Evolutionary conservation across 2,329 filamentous ascomycete genomes (phyloP).

Genomic region (Teratosphaeria zuluensis): DNA sequence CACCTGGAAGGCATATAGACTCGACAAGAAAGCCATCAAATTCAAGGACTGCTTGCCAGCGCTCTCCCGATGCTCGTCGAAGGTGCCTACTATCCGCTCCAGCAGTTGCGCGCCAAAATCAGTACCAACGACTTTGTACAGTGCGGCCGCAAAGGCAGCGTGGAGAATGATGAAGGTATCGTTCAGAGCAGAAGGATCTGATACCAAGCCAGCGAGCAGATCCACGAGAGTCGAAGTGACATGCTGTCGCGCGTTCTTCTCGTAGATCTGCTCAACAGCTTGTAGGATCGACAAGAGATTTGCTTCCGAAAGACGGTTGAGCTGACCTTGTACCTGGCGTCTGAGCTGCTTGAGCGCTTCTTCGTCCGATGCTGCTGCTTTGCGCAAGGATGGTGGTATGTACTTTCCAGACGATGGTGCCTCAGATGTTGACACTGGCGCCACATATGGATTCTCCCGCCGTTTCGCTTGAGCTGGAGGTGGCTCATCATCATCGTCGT

Average conservation of each 20-base stretch:
- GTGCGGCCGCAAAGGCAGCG: constrained; percentile 76
- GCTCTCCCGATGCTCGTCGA: constrained; percentile 41
- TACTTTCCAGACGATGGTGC: constrained; percentile 55
- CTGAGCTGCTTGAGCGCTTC: constrained; percentile 61
- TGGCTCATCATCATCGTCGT: constrained; percentile 24
- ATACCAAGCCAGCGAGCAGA: constrained; percentile 67
- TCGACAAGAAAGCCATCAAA: constrained; percentile 68
- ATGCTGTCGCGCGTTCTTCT: constrained; percentile 73
- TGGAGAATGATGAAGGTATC: constrained; percentile 88
- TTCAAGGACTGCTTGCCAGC: constrained; percentile 59
- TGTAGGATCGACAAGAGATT: constrained; percentile 77
- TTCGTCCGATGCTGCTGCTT: constrained; percentile 50
- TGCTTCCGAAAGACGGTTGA: constrained; percentile 88
- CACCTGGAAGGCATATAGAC: constrained; percentile 88
- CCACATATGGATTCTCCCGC: constrained; percentile 81
- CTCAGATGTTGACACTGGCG: constrained; percentile 44
- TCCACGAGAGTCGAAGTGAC: constrained; percentile 75
- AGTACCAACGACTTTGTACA: constrained; percentile 78
- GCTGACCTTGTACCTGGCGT: constrained; percentile 73
- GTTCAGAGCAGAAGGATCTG: constrained; percentile 65
- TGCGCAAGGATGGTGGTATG: constrained; percentile 74
- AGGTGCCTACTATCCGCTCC: constrained; percentile 65
- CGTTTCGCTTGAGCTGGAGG: constrained; percentile 31
- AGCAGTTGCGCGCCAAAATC: constrained; percentile 85
- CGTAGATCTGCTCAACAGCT: constrained; percentile 75